Base-by-base conservation (phyloP, 495 filamentous ascomycete species). In the Aspergillus taichungensis region DNA sequence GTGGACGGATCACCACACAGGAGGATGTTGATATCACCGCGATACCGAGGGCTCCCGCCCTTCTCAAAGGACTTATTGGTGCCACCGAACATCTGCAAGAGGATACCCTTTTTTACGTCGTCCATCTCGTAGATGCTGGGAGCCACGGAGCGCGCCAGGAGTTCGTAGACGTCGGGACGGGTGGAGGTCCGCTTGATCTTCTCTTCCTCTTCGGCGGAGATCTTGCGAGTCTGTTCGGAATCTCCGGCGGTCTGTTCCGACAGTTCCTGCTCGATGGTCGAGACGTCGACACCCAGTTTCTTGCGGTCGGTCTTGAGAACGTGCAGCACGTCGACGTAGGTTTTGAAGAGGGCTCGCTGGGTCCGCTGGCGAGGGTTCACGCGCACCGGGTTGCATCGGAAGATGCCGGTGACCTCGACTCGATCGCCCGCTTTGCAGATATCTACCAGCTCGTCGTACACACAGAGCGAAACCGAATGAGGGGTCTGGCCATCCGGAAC, bases 31-130 rank as follows among this genome's bases (percentile, higher is more conserved):
- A 98, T 96, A 62, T 98, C 92, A 37, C 92, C 92, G 64, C 92
- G 80, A 60, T 98, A 98, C 48, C 83, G 88, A 8, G 92, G 92
- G 56, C 85, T 94, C 45, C 89, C 92, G 38, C 92, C 92, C 63
- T 95, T 95, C 53, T 96, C 83, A 62, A 98, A 98, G 0, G 85
- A 82, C 65, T 98, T 98, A 69, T 98, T 98, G n/a, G 92, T 96
- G 24, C 92, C 92, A 11, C 92, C 94, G 58, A 98, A 98, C 37
- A 98, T 74, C 56, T 98, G 92, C 3, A 98, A 80, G 8, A 98
- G 71, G 45, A 98, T 94, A 27, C 92, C 92, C 63, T 98, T 98
- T 76, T 97, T 97, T 31, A 97, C 87, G 60, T 99, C 92, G 47
- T 97, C 94, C 85, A 92, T 88, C 61, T 99, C 92, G 68, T 94